Evolutionary conservation across 2,329 filamentous ascomycete genomes (phyloP), one percentile per base, ranked within the genome.

Genomic region (Neofusicoccum umdonicola): DNA sequence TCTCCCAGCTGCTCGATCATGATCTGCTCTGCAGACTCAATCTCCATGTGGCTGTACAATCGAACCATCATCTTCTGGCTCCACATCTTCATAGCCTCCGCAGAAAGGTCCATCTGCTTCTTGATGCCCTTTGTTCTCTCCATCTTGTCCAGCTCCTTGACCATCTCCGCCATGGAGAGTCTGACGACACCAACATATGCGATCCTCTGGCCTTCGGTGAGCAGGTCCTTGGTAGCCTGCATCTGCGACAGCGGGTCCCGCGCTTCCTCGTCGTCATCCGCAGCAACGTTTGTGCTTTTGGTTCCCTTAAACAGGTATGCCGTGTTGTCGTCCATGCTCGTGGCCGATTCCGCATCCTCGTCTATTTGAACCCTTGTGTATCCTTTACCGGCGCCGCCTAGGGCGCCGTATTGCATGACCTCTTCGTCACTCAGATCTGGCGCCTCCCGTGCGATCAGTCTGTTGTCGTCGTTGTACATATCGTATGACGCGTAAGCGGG

Each of bases 1-100:
- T 95, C 91, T 12, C 91, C 90, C 65, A 99, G 83, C 77, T 99
- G 95, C 79, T 99, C 95, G 69, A 99, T 97, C 95, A 99, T 99
- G 76, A 99, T 83, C 81, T 99, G 95, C 78, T 99, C 95, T 65
- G 78, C 89, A 22, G 89, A 83, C 72, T 89, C 93, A 72, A 99
- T 96, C 66, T 99, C 95, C 95, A 99, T 99, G 78, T 99, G 95
- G 12, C 87, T 82, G 76, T 98, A 99, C 12, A 99, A 77, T 27
- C 94, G 88, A 66, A 97, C 88, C 93, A 99, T 99, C 85, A 97
- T 96, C 80, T 96, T 96, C 76, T 99, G 95, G 64, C 91, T 88
- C 94, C 94, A 99, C 90, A 97, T 97, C 77, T 90, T 90, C 80
- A 91, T 89, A 41, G 88, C 86, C 76, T 97, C 95, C 11, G 88